phyloP scores from a whole-genome alignment of 192 early-diverging fungal genomes.

The Spizellomyces sp. region DNA sequence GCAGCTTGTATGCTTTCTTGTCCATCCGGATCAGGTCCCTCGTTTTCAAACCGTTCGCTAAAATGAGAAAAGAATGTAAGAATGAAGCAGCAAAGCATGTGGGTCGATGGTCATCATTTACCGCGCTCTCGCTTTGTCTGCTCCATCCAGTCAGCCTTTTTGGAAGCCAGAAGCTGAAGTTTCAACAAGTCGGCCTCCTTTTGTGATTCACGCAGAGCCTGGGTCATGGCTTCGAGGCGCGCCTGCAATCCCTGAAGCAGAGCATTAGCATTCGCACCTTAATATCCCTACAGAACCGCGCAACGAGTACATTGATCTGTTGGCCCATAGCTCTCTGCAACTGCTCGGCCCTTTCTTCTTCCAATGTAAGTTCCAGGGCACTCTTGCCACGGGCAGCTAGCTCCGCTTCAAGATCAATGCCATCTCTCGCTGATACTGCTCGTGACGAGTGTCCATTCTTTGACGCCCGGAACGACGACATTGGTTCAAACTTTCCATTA shows the following conservation, averaged over 20 bases:
- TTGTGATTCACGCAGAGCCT: constrained; percentile 24
- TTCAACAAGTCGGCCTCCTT: constrained; percentile 43
- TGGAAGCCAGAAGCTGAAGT: constrained; percentile 42
- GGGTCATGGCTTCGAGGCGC: constrained; percentile 16
- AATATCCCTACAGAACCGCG: background rate
- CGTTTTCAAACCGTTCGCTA: constrained; percentile 28
- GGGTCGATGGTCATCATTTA: background rate
- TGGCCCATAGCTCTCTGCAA: constrained; percentile 16
- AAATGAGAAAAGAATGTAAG: background rate
- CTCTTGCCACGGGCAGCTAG: background rate
- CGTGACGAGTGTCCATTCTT: too few species aligned
- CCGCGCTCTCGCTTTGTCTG: background rate
- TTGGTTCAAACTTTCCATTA: too few species aligned
- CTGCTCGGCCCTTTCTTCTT: constrained; percentile 2
- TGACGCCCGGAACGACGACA: too few species aligned
- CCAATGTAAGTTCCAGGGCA: background rate
- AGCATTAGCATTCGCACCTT: background rate
- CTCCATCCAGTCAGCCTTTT: constrained; percentile 35
- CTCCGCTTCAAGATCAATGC: background rate
- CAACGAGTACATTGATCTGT: constrained; percentile 15
- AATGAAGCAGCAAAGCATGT: background rate
- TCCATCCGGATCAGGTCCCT: constrained; percentile 47
- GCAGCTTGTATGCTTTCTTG: constrained; percentile 40
- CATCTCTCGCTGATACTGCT: too few species aligned
- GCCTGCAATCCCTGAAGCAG: constrained; percentile 22